phyloP scores from a whole-genome alignment of 2,329 filamentous ascomycete genomes.

The Fusarium sp. region DNA sequence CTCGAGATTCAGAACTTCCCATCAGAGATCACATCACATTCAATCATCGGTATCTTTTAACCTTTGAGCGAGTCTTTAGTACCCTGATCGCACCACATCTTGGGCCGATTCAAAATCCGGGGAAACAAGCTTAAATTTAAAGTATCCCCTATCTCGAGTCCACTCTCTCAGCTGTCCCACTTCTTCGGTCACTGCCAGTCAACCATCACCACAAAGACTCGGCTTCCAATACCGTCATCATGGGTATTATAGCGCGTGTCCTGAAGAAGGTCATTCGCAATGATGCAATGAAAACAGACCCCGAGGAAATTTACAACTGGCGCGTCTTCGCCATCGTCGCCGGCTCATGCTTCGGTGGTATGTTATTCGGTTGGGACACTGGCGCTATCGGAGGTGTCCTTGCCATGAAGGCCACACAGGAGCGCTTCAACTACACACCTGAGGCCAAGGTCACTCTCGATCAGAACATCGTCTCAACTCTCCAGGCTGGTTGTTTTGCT shows the following conservation, averaged over 20 bases:
- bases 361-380: conserved; percentile 66
- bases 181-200: conserved; percentile 20
- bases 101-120: conserved; percentile 22
- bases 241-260: conserved; percentile 57
- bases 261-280: conserved; percentile 73
- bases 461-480: conserved; percentile 77
- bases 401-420: conserved; percentile 69
- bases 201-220: conserved; percentile 6
- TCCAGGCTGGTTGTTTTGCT: conserved; percentile 77
- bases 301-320: conserved; percentile 78
- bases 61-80: conserved; percentile 16
- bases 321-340: conserved; percentile 74
- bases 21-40: conserved; percentile 30
- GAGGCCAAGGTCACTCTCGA: conserved; percentile 65
- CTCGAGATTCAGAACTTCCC: conserved; percentile 26
- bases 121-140: conserved; percentile 44
- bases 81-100: conserved; percentile 17
- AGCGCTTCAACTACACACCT: conserved; percentile 55
- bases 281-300: conserved; percentile 77
- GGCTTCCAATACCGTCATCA: conserved; percentile 45
- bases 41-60: conserved; percentile 25
- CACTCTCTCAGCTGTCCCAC: background rate
- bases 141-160: conserved; percentile 8
- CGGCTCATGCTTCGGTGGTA: conserved; percentile 76
- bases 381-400: conserved; percentile 78